phyloP scores from a whole-genome alignment of 192 early-diverging fungal genomes.

The Kickxella alabastrina region DNA sequence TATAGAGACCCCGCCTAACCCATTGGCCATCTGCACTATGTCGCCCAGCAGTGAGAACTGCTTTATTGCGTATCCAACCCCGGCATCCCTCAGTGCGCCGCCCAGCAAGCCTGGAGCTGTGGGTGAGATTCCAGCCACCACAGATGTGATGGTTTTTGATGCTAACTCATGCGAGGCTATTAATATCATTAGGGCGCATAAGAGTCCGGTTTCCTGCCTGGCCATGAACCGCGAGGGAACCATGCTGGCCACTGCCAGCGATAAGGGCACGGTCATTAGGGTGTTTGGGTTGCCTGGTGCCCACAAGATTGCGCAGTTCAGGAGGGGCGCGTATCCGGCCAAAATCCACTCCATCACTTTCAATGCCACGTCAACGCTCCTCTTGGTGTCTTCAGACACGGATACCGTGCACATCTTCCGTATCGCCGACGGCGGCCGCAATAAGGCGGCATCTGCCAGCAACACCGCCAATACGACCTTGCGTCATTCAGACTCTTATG shows the following conservation, averaged over 20 bases:
- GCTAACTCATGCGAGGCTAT: conserved; percentile 82
- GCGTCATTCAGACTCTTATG: conserved; percentile 23
- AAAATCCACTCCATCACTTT: conserved; percentile 91
- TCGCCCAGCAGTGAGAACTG: conserved; percentile 93
- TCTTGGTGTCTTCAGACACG: conserved; percentile 73
- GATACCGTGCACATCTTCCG: conserved; percentile 97
- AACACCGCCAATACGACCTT: conserved; percentile 3
- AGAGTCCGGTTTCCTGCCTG: conserved; percentile 81
- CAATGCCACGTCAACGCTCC: conserved; percentile 52
- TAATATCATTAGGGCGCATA: conserved; percentile 94
- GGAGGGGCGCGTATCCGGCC: conserved; percentile 88
- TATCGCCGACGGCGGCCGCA: conserved; percentile 54
- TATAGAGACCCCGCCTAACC: conserved; percentile 93
- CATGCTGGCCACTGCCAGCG: conserved; percentile 89
- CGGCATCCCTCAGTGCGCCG: conserved; percentile 57
- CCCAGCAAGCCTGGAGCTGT: conserved; percentile 47
- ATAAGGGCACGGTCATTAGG: conserved; percentile 97
- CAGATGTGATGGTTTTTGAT: conserved; percentile 84
- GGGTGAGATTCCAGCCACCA: conserved; percentile 50
- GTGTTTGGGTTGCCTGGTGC: conserved; percentile 87
- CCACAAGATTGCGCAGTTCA: conserved; percentile 86
- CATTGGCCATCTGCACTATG: conserved; percentile 81
- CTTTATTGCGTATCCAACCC: conserved; percentile 90
- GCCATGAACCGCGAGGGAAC: conserved; percentile 90
- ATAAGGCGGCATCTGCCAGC: conserved; percentile 6